Evolutionary conservation across 306 rosid genomes (phyloP).

Genomic region (Vachellia collinsii): DNA sequence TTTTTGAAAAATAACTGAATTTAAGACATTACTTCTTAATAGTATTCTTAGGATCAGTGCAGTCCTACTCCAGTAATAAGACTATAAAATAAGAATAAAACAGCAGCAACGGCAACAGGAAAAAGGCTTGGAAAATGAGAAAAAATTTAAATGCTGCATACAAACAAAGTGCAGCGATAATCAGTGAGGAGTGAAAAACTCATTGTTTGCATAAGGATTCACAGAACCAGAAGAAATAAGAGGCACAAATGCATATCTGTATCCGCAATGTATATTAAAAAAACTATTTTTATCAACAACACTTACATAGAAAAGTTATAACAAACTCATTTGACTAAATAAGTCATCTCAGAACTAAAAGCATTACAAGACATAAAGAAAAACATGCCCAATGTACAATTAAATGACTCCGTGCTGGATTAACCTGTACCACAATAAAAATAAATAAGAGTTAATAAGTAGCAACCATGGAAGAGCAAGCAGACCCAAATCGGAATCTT

Average conservation of each 20-base stretch:
- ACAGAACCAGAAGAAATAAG: background rate
- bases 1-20: background rate
- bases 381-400: background rate
- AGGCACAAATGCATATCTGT: background rate
- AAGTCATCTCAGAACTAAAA: background rate
- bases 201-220: background rate
- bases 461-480: constrained; percentile 27
- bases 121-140: background rate
- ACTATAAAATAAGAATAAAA: background rate
- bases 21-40: background rate
- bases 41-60: background rate
- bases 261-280: background rate
- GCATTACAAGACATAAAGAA: background rate
- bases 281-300: background rate
- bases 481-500: background rate
- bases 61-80: background rate
- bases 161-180: background rate
- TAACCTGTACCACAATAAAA: background rate
- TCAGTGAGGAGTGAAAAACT: background rate
- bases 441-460: constrained; percentile 12
- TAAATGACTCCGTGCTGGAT: background rate
- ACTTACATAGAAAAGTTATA: too few relatives aligned
- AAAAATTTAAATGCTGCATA: background rate
- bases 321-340: background rate
- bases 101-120: background rate